Conservation (phyloP, 768 basidiomycete species). For the Boletus subparvulus region DNA sequence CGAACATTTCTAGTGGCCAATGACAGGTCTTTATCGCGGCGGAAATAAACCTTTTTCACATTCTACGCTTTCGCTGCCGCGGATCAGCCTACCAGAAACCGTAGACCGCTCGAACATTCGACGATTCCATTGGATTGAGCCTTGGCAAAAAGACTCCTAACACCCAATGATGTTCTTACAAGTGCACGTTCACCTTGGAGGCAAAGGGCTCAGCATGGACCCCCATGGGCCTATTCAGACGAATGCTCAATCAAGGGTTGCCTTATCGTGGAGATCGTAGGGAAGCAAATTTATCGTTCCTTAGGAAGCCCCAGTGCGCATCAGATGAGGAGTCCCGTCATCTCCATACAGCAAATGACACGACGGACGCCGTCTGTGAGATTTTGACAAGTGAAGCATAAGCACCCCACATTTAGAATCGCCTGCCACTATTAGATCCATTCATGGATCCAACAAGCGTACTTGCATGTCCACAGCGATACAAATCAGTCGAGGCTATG, state of each 20-base stretch:
- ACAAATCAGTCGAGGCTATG: constrained; percentile 21
- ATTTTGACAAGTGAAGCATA: background rate
- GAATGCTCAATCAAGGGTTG: constrained; percentile 4
- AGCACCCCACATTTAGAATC: background rate
- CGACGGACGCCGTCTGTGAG: background rate
- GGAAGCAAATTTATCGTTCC: background rate
- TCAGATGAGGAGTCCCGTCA: constrained; percentile 4
- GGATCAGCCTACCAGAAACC: background rate
- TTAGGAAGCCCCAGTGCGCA: background rate
- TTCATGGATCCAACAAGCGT: background rate
- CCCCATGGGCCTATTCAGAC: background rate
- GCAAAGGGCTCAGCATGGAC: constrained; percentile 8
- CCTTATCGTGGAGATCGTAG: constrained; percentile 13
- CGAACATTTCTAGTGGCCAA: background rate
- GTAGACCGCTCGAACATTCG: constrained; percentile 2
- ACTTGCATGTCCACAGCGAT: background rate
- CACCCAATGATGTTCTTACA: background rate
- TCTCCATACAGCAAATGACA: constrained; percentile 3
- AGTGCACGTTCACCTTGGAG: background rate
- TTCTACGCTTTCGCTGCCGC: background rate
- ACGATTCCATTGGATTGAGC: background rate
- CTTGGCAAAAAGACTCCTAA: background rate
- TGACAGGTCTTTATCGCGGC: constrained; percentile 9
- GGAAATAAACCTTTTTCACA: constrained; percentile 9
- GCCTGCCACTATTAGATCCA: constrained; percentile 1